Percentiles rank a stretch among this genome's conserved stretches.
Evolutionary conservation across 2,329 filamentous ascomycete genomes (phyloP).

Genomic region (Cordyceps fumosorosea): DNA sequence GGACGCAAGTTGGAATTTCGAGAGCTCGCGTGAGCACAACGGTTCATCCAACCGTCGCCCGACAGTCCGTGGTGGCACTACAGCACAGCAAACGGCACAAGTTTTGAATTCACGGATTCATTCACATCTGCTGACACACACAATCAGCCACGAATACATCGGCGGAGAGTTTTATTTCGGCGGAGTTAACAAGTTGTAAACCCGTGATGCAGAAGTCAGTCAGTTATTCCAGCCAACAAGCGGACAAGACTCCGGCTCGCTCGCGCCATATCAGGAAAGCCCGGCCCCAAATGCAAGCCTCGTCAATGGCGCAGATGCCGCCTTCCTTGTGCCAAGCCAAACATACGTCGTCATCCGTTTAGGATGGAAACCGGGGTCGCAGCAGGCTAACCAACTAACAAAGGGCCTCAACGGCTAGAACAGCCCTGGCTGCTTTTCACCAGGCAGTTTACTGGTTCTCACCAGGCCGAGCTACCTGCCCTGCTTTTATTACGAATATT

Average conservation of each 20-base stretch:
- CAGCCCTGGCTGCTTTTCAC: neutral
- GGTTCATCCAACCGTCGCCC: no score
- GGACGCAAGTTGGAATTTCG: no score
- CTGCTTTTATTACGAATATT: no score
- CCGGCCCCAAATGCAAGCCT: neutral
- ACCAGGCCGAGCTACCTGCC: no score
- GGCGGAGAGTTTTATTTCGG: neutral
- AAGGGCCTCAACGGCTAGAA: neutral
- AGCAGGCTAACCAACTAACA: neutral
- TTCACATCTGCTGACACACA: no score
- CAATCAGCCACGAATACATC: no score
- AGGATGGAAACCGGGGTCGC: constrained; percentile 1
- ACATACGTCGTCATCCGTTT: constrained; percentile 6
- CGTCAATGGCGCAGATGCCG: neutral
- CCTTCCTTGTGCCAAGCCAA: neutral
- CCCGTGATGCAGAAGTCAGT: neutral
- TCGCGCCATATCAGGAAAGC: neutral
- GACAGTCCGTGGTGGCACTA: no score
- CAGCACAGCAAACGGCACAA: no score
- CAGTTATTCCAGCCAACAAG: neutral
- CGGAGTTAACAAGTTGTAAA: neutral
- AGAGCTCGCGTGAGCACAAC: no score
- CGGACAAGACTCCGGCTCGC: neutral
- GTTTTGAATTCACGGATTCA: neutral
- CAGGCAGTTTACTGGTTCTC: no score